These are phyloP conservation scores for Metschnikowia bowlesiae DNA, from an alignment of 805 yeast species.

Conservation along the genomic window DNA sequence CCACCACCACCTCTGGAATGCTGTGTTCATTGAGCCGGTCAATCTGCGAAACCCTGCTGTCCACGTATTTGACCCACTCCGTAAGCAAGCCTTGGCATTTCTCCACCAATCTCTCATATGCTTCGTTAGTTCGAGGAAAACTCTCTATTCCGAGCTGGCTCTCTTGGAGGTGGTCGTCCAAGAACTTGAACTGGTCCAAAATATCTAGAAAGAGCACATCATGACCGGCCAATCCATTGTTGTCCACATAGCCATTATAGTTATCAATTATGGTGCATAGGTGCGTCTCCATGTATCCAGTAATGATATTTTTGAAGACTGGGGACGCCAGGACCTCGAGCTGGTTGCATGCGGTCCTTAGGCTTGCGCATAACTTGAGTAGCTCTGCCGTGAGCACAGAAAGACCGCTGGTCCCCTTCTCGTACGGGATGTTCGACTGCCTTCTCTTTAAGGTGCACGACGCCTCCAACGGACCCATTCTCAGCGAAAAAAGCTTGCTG, in stretches of 20 bases:
- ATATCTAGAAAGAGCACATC: slow-evolving; percentile 36
- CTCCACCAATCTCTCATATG: slow-evolving; percentile 17
- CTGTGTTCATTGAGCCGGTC: slow-evolving; percentile 64
- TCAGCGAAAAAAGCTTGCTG: slow-evolving; percentile 5
- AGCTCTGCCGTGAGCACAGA: slow-evolving; percentile 50
- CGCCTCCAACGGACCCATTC: slow-evolving; percentile 34
- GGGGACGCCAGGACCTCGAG: slow-evolving; percentile 11
- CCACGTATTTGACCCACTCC: slow-evolving; percentile 56
- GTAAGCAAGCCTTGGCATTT: slow-evolving; percentile 40
- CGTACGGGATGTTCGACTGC: slow-evolving; percentile 43
- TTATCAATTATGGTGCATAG: slow-evolving; percentile 8
- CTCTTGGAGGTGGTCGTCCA: slow-evolving; percentile 18
- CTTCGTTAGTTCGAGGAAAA: slow-evolving; percentile 11
- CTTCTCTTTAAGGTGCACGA: slow-evolving; percentile 40
- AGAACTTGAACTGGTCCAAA: slow-evolving; percentile 38
- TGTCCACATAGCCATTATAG: slow-evolving; percentile 8
- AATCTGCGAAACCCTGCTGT: slow-evolving; percentile 43
- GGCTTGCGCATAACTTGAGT: slow-evolving; percentile 37
- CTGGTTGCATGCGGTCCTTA: slow-evolving; percentile 10
- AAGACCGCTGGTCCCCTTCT: slow-evolving; percentile 59
- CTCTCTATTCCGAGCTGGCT: slow-evolving; percentile 8
- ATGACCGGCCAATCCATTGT: slow-evolving; percentile 15
- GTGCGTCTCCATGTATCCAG: slow-evolving; percentile 13
- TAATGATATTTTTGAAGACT: slow-evolving; percentile 11
- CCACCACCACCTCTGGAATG: slow-evolving; percentile 69